Evolutionary conservation across 148 eudicot genomes (phyloP).

Genomic region (Nepenthes gracilis): DNA sequence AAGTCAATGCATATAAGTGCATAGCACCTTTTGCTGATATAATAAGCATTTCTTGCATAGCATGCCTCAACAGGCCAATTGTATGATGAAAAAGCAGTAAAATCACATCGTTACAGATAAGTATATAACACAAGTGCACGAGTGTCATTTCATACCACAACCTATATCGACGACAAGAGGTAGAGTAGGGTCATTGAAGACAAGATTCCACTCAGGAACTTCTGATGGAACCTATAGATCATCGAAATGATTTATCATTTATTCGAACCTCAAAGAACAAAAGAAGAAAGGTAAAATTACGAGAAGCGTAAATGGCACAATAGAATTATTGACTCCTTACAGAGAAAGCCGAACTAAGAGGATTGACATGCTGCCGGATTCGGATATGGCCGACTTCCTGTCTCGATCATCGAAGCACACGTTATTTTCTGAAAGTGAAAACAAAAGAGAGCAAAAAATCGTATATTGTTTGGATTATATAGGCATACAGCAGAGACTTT

Average conservation of each 20-base stretch:
- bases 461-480: background rate
- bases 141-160: slow-evolving; percentile 37
- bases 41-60: too few relatives aligned
- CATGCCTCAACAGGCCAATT: too few relatives aligned
- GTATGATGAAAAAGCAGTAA: too few relatives aligned
- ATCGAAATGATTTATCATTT: slow-evolving; percentile 1
- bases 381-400: slow-evolving; percentile 78
- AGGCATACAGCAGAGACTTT: slow-evolving; percentile 14
- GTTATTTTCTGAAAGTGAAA: background rate
- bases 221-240: slow-evolving; percentile 58
- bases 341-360: slow-evolving; percentile 44
- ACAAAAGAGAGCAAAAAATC: background rate
- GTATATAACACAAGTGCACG: background rate
- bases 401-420: slow-evolving; percentile 4
- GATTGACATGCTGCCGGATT: slow-evolving; percentile 92
- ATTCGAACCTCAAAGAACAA: background rate
- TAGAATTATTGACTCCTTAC: slow-evolving; percentile 18
- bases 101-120: too few relatives aligned
- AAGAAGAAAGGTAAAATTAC: background rate
- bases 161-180: slow-evolving; percentile 93
- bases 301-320: background rate
- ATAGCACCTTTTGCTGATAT: too few relatives aligned
- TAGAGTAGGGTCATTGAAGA: slow-evolving; percentile 45
- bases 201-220: slow-evolving; percentile 76
- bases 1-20: too few relatives aligned